Conservation (phyloP, 352 stramenopile species). For the Phytopythium mirpurense region DNA sequence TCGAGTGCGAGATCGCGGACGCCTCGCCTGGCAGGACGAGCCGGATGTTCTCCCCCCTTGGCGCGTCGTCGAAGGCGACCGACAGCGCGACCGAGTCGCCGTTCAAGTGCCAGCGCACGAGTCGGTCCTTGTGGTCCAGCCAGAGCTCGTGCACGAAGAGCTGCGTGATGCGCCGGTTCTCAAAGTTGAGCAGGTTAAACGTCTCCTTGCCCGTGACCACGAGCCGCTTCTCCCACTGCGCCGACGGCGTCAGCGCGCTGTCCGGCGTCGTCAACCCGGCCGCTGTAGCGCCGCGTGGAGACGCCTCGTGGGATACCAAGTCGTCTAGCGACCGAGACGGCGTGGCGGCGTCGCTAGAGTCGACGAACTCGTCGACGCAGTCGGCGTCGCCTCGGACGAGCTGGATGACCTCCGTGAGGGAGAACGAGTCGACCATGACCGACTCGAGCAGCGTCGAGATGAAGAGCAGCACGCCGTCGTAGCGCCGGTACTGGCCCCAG, state of each 20-base stretch:
- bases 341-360: slow-evolving; percentile 17
- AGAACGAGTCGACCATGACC: slow-evolving; percentile 70
- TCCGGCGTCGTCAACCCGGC: slow-evolving; percentile 15
- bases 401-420: slow-evolving; percentile 67
- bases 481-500: slow-evolving; percentile 80
- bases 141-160: slow-evolving; percentile 84
- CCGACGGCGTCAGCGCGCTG: slow-evolving; percentile 42
- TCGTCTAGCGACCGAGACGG: slow-evolving; percentile 19
- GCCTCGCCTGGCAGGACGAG: slow-evolving; percentile 71
- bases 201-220: slow-evolving; percentile 83
- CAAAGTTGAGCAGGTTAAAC: slow-evolving; percentile 57
- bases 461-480: slow-evolving; percentile 73
- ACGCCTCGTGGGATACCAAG: slow-evolving; percentile 26
- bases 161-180: slow-evolving; percentile 64
- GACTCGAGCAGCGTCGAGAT: slow-evolving; percentile 80
- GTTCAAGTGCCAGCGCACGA: slow-evolving; percentile 84
- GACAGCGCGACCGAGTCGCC: slow-evolving; percentile 76
- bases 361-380: slow-evolving; percentile 46
- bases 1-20: slow-evolving; percentile 68
- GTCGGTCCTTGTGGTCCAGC: slow-evolving; percentile 78
- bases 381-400: slow-evolving; percentile 64
- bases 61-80: slow-evolving; percentile 65
- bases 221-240: slow-evolving; percentile 62
- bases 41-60: slow-evolving; percentile 68
- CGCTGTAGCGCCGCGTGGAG: slow-evolving; percentile 18